Evolutionary conservation across 305 asterid genomes (phyloP), one percentile per base, ranked within the genome.

Genomic region (Fraxinus sp.): DNA sequence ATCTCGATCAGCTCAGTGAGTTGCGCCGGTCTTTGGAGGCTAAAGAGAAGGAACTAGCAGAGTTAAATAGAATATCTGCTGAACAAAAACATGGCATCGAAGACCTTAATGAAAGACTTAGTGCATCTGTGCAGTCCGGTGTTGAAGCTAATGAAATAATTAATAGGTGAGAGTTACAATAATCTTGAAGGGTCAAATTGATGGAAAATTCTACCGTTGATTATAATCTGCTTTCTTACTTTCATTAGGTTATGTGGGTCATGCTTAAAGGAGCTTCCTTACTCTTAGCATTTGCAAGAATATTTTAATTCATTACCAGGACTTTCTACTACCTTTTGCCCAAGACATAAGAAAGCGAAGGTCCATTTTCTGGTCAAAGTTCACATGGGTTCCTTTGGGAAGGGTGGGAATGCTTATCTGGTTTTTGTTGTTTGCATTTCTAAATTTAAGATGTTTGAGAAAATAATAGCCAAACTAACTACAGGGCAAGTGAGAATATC

Each of bases 91-190:
- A 94, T 82, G 89, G 87, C 35, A 85, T 92, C 49, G 98, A 91
- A 78, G 94, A 90, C 88, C 97, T 96, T 83, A 89, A 85, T 73
- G 93, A 92, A 89, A 89, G 94, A 84, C 97, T 96, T 80, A 49
- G 80, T 82, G 95, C 98, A 85, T 92, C 95, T 86, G 66, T 78
- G 87, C 98, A 93, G 84, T 94, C 98, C 62, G 91, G 92, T 83
- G 80, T 86, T 74, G 98, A 96, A 90, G 97, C 99, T 73, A 94
- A 96, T 91, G 98, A 96, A 88, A 89, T 96, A 82, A 93, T 96
- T 81, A 84, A 79, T 83, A 93, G 99, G 99, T 96, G 82, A 90
- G 91, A 62, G 78, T 64, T 78, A 37, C 39, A 79, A 39, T 75
- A 7, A 71, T 76, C 79, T 78, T 18, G 30, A 59, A 66, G 77